Evolutionary conservation across 228 moss, liverwort and hornwort genomes (phyloP).

Genomic region (Sphagnum fallax): DNA sequence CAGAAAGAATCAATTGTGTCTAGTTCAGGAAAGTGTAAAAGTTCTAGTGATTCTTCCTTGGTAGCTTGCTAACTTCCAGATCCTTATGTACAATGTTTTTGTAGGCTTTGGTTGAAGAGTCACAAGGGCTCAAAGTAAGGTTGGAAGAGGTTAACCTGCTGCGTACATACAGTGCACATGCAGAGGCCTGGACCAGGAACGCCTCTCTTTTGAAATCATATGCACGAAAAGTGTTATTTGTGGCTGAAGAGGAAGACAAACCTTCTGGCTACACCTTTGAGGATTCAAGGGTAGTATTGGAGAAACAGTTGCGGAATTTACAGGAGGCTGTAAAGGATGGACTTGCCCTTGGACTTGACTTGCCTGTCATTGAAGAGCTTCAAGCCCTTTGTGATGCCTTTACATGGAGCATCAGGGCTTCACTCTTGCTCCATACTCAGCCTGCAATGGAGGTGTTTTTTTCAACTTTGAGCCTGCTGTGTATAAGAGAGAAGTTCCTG

Average conservation of each 20-base stretch:
- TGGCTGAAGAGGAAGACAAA: conserved; percentile 6
- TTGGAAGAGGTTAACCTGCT: conserved; percentile 62
- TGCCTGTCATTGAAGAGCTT: conserved; percentile 62
- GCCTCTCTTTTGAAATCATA: conserved; percentile 22
- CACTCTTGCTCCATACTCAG: conserved; percentile 21
- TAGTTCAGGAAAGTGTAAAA: no score
- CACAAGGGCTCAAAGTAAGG: conserved; percentile 28
- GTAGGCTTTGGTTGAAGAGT: conserved; percentile 64
- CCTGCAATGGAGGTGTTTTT: conserved; percentile 55
- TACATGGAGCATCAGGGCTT: conserved; percentile 55
- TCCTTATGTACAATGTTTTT: not conserved
- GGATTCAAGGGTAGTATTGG: conserved; percentile 19
- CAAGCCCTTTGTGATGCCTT: conserved; percentile 32
- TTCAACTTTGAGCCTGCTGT: not conserved
- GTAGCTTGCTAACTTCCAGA: not conserved
- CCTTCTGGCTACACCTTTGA: conserved; percentile 7
- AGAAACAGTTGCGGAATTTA: conserved; percentile 39
- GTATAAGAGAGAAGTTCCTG: not conserved
- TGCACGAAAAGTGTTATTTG: conserved; percentile 10
- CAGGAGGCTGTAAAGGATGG: conserved; percentile 43
- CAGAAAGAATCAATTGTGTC: no score
- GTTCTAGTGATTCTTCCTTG: not conserved
- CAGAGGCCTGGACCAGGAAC: conserved; percentile 57
- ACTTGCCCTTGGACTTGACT: conserved; percentile 42
- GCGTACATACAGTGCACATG: conserved; percentile 29